Base-by-base conservation (phyloP, 352 stramenopile species). In the Pythium aristosporum region DNA sequence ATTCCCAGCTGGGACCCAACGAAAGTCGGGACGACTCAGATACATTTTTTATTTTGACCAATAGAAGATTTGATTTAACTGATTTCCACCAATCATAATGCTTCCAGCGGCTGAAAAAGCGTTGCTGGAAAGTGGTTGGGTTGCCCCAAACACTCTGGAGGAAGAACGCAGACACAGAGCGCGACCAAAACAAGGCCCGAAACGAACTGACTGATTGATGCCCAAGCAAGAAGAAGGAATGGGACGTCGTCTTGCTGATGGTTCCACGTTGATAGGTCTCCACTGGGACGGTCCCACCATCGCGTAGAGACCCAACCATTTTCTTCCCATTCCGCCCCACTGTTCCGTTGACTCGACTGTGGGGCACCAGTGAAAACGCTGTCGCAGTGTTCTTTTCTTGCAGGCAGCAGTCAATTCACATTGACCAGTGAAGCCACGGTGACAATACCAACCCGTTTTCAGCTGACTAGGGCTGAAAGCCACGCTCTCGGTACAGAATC, bases 111-210 rank as follows among this genome's bases (percentile, higher is more conserved):
- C 28, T 25, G 6, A 15, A 9, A 44, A 56, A 56, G 23, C 15
- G 25, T 39, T 54, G 21, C 21, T 34, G 23, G 34, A n/a, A 56
- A 58, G 34, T 36, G 20, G 34, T 58, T 46, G 37, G 20, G 34
- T 58, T 46, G 37, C 53, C 36, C 53, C 36, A 39, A 58, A 47
- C 51, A n/a, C 53, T 10, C 3, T 48, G 36, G 36, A 50, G 53
- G 36, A 60, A 50, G 13, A 60, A 60, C 53, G 53, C 53, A 60
- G 39, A 66, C 59, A 66, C 59, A 66, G 59, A 66, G 11, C 32
- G 25, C 6, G 34, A 25, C n/a, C 34, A 8, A 4, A n/a, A 18
- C 21, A 4, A 23, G 20, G 23, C 2, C 47, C 21, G 28, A 36
- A 20, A 18, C 20, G 3, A 30, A 53, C 34, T 39, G 34, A 39